Evolutionary conservation across 345 rosid species (phyloP), one percentile per base, ranked within the genome.

Genomic region (Excoecaria agallocha): DNA sequence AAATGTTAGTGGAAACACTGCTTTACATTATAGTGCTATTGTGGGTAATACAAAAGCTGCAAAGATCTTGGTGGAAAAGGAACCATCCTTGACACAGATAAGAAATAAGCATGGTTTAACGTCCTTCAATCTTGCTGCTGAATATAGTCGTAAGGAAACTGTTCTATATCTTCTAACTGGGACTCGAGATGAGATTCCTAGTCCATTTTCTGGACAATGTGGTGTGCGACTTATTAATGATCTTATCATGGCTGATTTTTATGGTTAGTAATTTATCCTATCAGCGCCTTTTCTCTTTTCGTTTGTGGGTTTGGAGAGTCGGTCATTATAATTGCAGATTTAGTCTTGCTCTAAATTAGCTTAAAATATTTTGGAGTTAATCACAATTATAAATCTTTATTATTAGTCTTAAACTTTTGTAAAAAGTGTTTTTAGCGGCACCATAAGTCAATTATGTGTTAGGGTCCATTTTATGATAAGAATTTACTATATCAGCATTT

Each of bases 191-290:
- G 30, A 30, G 30, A 30, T 30, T 30, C 30, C 64, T 4, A 57
- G 74, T 57, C 65, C 64, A 11, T 70, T 70, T 35, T 8, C 22
- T 5, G 74, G 74, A 1, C 5, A 5, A 7, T 1, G 7, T 60
- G 66, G 74, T 22, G 66, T 37, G 54, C 1, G 8, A n/a, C 74
- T 71, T 24, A 7, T 71, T 30, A 71, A 24, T 58, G 6, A 4
- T 15, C 43, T 71, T 12, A 56, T 71, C 19, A 30, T 25, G n/a
- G 74, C 66, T 9, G 74, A 71, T 41, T 15, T 71, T 20, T 59
- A 70, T 22, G 74, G 74, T 70, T 41, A 41, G 8, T 41, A 41
- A 41, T 41, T 41, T 41, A 8, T 41, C 6, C 30, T 30, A 30
- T 30, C 8, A 30, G 30, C 30, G 30, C 30, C 30, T 30, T 30